Evolutionary conservation across 306 rosid species (phyloP).

Genomic region (Sphenostylis stenocarpa): DNA sequence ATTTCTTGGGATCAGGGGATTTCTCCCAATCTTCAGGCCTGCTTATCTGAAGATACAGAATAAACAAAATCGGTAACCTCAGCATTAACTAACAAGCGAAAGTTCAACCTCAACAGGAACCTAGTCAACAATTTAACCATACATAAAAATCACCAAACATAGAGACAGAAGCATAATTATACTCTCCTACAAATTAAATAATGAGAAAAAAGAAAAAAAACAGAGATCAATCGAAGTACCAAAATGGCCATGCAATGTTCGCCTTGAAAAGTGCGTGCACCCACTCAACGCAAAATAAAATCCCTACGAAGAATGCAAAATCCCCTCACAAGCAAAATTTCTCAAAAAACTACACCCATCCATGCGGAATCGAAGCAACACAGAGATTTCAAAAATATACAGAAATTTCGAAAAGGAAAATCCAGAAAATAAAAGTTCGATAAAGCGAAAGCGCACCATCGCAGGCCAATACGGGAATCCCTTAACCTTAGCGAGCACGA

Average conservation of each 20-base stretch:
- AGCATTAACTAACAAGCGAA: constrained; percentile 11
- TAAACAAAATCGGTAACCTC: constrained; percentile 23
- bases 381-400: constrained; percentile 11
- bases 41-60: constrained; percentile 69
- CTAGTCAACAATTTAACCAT: not conserved
- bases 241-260: constrained; percentile 2
- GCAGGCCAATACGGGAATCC: constrained; percentile 95
- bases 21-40: constrained; percentile 86
- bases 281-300: not conserved
- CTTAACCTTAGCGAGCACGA: constrained; percentile 95
- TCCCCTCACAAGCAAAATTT: not conserved
- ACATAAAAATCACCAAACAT: not conserved
- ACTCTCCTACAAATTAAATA: not conserved
- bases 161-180: not conserved
- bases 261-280: not conserved
- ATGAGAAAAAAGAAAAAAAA: not conserved
- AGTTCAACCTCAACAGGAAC: not conserved
- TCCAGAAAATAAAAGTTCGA: not conserved
- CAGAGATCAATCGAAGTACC: not conserved
- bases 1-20: constrained; percentile 77
- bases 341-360: not conserved
- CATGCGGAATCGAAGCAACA: not conserved
- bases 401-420: not conserved
- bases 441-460: constrained; percentile 47
- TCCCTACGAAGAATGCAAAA: constrained; percentile 22